Evolutionary conservation across 176 grass and related monocot genomes (phyloP), one percentile per base, ranked within the genome.

Genomic region (Tillandsia fasciculata): DNA sequence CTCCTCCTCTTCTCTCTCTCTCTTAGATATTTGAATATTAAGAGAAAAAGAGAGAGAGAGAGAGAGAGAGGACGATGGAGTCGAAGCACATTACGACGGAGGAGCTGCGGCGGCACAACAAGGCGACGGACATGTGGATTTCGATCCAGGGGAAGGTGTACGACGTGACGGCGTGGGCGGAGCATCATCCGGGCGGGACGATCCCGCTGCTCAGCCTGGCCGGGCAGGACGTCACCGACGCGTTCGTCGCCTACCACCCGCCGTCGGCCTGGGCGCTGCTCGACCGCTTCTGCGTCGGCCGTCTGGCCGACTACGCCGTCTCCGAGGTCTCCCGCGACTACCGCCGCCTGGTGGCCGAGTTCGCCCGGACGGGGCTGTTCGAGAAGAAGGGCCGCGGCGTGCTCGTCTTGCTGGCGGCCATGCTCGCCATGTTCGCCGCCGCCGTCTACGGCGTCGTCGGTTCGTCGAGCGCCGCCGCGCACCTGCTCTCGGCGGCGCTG

Each of bases 101-200:
- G 51, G 81, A 88, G 77, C 70, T 88, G 53, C 49, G 68, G 17
- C n/a, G 15, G 65, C 85, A 84, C 81, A 78, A 66, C 58, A 48
- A 1, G 1, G 51, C 69, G 12, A 26, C 53, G 26, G 81, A 88
- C 47, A 42, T 84, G 1, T 88, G 85, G 85, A 83, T 88, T 64
- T 76, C 76, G 27, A 83, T 88, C 73, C 81, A 84, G 53, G 85
- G 85, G 0, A 84, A 84, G 85, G 85, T 83, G 3, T 79, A 77
- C 57, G 69, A 79, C 17, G 77, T 79, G 1, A 76, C 77, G 12
- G 26, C 9, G 13, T 80, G 66, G 75, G 12, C 63, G 3, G 51
- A 70, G 12, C n/a, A 66, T 26, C 84, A 86, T 66, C 79, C 79
- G 1, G 75, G 79, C 42, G 75, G 79, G 0, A 70, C 81, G 29